Evolutionary conservation across 1,284 basidiomycete species (phyloP).

Genomic region (Leccinum pachyderme): DNA sequence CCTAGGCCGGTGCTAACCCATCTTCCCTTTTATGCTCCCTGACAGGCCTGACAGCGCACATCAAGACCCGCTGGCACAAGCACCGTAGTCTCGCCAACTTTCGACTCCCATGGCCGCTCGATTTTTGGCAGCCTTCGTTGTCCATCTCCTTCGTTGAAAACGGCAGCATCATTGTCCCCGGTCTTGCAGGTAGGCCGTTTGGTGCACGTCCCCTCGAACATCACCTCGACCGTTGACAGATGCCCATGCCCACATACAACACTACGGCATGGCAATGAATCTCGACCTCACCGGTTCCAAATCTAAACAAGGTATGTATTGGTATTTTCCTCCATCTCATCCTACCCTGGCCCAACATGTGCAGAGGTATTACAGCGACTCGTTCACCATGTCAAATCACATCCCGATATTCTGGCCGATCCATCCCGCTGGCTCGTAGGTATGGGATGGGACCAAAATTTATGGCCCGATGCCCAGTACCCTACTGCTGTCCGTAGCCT

Average conservation of each 20-base stretch:
- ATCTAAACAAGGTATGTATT: constrained; percentile 53
- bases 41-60: constrained; percentile 15
- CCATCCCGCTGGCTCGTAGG: constrained; percentile 75
- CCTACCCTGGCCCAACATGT: constrained; percentile 1
- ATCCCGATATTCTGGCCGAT: constrained; percentile 54
- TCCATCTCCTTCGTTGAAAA: constrained; percentile 43
- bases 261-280: constrained; percentile 65
- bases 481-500: constrained; percentile 67
- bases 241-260: constrained; percentile 75
- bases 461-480: constrained; percentile 65
- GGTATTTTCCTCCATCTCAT: constrained; percentile 37
- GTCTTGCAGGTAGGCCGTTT: constrained; percentile 54
- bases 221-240: constrained; percentile 43
- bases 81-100: constrained; percentile 6
- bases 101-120: constrained; percentile 26
- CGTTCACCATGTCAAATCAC: constrained; percentile 58
- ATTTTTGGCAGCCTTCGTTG: constrained; percentile 27
- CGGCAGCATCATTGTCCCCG: constrained; percentile 61
- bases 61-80: constrained; percentile 24
- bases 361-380: constrained; percentile 63
- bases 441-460: constrained; percentile 92
- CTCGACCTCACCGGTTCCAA: constrained; percentile 60
- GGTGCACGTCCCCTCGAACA: neutral
- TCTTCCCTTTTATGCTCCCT: constrained; percentile 1
- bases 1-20: constrained; percentile 41